Base-by-base conservation (phyloP, 257 asterid genomes). In the Catharanthus roseus region DNA sequence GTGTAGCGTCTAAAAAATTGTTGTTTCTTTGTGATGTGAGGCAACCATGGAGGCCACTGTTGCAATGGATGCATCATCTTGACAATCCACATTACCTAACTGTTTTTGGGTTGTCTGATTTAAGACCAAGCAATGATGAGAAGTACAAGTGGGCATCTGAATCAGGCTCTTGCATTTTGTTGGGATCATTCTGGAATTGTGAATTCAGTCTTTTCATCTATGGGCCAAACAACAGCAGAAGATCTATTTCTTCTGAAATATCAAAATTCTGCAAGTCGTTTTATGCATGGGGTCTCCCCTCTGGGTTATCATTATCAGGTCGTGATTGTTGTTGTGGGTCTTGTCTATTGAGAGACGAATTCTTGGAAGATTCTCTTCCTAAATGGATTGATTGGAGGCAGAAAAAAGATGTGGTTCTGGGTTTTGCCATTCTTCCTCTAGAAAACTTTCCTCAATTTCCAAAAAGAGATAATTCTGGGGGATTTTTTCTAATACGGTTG, bases 311-410 rank as follows among this genome's bases (percentile, higher is more conserved):
- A 10, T 56, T 90, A 71, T 84, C 90, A 9, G 85, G 72, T 24
- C 62, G 73, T 74, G 83, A 75, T 66, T 89, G 96, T 65, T 57
- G 72, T 51, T 85, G 96, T 78, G 95, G 91, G 45, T 83, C 78
- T 71, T 89, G 92, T 73, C 73, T 86, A 10, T 75, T 86, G 57
- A 82, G 83, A 50, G 83, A 82, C 47, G 91, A 90, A 74, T 82
- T 74, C 47, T 71, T 75, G 21, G 80, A 83, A 69, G 82, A 75
- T 39, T 73, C 91, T 49, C 86, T 82, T 61, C 89, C 88, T 19
- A 74, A 44, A 65, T 90, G 98, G 98, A 78, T 84, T 74, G 90
- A 89, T 76, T 90, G 96, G 97, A 87, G 97, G 81, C 90, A 93
- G 83, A 93, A 83, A 67, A 83, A 78, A 69, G 84, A 77, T 39